phyloP scores from a whole-genome alignment of 2,329 filamentous ascomycete genomes.

The Fusarium sp. region DNA sequence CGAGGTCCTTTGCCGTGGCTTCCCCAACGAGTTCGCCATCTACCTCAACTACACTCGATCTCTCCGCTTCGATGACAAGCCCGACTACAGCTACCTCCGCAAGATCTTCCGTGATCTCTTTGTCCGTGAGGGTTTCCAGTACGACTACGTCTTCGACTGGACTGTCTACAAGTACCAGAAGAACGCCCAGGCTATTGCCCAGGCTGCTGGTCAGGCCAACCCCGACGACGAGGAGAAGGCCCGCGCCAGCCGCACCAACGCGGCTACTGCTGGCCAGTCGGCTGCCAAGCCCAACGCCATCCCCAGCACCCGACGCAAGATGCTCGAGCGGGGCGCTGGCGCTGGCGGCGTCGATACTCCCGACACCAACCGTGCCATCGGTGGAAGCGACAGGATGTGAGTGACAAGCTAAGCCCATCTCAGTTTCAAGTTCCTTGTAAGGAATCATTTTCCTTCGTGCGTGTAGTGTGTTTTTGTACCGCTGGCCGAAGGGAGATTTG shows the following conservation, averaged over 20 bases:
- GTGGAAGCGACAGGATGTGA: conserved; percentile 96
- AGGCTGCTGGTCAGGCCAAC: conserved; percentile 76
- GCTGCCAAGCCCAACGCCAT: conserved; percentile 78
- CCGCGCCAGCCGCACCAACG: conserved; percentile 74
- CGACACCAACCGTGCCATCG: conserved; percentile 80
- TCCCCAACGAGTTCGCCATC: conserved; percentile 99
- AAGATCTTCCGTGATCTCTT: conserved; percentile 99
- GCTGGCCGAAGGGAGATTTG: conserved; percentile 79
- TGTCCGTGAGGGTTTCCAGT: conserved; percentile 98
- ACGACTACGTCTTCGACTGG: conserved; percentile 99
- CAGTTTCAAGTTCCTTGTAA: conserved; percentile 77
- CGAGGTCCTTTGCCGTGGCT: conserved; percentile 97
- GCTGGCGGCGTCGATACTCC: conserved; percentile 72
- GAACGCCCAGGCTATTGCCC: conserved; percentile 94
- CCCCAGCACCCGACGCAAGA: conserved; percentile 84
- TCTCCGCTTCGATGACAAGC: conserved; percentile 99
- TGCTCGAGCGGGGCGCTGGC: conserved; percentile 73
- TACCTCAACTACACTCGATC: conserved; percentile 99
- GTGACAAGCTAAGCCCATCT: conserved; percentile 69
- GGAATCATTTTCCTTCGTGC: conserved; percentile 85
- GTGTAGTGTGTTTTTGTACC: conserved; percentile 76
- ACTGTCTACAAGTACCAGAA: conserved; percentile 99
- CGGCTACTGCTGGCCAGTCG: conserved; percentile 73
- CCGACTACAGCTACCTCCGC: conserved; percentile 98
- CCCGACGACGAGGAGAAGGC: conserved; percentile 83